These are phyloP conservation scores for Triangularia setosa DNA, from an alignment of 2,329 filamentous ascomycete genomes.

Conservation along the genomic window DNA sequence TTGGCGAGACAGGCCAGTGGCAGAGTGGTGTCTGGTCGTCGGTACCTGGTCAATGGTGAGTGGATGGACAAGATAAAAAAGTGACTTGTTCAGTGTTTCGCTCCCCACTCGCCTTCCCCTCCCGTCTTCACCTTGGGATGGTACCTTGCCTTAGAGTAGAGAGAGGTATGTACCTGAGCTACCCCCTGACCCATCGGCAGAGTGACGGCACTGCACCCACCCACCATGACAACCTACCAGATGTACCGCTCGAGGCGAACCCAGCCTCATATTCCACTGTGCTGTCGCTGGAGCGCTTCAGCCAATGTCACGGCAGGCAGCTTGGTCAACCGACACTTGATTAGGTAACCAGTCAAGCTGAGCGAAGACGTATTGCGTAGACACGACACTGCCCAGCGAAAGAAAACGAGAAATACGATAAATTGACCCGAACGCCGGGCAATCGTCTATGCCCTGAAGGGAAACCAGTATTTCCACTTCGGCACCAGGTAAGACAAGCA, in stretches of 20 bases:
- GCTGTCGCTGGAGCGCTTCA: neutral
- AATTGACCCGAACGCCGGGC: neutral
- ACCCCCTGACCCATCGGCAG: constrained; percentile 8
- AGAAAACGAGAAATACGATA: constrained; percentile 9
- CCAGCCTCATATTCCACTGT: constrained; percentile 20
- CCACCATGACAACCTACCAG: neutral
- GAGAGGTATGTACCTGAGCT: neutral
- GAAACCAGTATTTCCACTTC: neutral
- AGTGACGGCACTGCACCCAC: constrained; percentile 5
- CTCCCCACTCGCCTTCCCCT: neutral
- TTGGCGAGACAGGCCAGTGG: neutral
- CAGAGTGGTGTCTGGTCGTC: neutral
- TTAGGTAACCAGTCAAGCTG: constrained; percentile 18
- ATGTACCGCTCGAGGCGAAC: constrained; percentile 10
- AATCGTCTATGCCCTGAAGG: neutral
- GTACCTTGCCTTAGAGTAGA: neutral
- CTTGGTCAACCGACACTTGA: constrained; percentile 8
- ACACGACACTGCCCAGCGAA: neutral
- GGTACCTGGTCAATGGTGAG: constrained; percentile 5
- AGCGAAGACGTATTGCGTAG: neutral
- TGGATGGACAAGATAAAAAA: constrained; percentile 7
- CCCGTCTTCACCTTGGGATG: neutral
- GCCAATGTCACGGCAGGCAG: neutral
- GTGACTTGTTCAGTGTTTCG: neutral
- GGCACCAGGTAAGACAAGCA: neutral